Percentiles rank a stretch among this genome's conserved stretches.
Evolutionary conservation across 2,329 filamentous ascomycete genomes (phyloP).

Genomic region (Curvularia hawaiiensis): DNA sequence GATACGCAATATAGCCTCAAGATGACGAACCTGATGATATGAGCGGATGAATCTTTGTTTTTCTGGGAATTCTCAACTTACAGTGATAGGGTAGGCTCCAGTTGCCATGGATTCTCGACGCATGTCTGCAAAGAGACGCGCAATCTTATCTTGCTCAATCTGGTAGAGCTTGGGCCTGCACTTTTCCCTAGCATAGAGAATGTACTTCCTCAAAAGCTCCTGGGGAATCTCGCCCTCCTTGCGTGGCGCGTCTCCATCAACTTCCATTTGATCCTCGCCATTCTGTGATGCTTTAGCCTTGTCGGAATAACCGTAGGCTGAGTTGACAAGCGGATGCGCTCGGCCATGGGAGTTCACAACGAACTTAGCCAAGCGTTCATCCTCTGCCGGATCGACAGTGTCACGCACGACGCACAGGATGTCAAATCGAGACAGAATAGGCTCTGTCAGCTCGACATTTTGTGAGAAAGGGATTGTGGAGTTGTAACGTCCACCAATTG

Average conservation of each 20-base stretch:
- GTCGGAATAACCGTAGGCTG: conserved; percentile 39
- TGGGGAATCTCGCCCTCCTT: conserved; percentile 80
- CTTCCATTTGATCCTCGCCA: conserved; percentile 56
- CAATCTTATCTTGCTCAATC: conserved; percentile 97
- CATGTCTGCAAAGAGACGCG: conserved; percentile 95
- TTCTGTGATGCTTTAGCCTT: conserved; percentile 30
- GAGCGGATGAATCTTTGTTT: conserved; percentile 12
- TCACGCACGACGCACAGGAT: conserved; percentile 96
- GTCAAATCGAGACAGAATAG: conserved; percentile 96
- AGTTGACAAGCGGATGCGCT: conserved; percentile 70
- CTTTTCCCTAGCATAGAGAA: conserved; percentile 89
- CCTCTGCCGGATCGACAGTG: conserved; percentile 88
- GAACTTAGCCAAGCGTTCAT: conserved; percentile 91
- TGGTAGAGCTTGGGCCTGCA: conserved; percentile 93
- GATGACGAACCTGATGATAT: conserved; percentile 79
- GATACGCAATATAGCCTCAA: conserved; percentile 97
- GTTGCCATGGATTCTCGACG: conserved; percentile 89
- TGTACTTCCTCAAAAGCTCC: conserved; percentile 92
- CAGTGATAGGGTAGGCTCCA: conserved; percentile 96
- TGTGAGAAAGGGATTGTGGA: conserved; percentile 93
- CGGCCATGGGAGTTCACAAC: conserved; percentile 93
- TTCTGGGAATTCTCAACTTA: conserved; percentile 55
- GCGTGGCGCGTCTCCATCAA: conserved; percentile 55
- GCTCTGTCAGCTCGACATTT: conserved; percentile 96
- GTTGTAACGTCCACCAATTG: conserved; percentile 95